These are phyloP conservation scores for Emmonsiellopsis sp. DNA, from an alignment of 2,329 filamentous ascomycete species.

Conservation along the genomic window DNA sequence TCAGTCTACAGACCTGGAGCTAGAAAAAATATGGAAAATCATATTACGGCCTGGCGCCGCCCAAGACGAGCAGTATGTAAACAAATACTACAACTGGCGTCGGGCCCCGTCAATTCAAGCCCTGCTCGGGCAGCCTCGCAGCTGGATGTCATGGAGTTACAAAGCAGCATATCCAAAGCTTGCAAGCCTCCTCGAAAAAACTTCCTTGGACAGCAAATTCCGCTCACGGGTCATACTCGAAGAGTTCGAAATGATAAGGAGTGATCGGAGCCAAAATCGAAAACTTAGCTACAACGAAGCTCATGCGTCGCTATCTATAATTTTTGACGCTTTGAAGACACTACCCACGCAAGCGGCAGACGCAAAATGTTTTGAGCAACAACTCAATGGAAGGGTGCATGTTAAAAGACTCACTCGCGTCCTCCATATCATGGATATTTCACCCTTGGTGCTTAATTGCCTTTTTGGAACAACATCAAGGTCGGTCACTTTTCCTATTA, in stretches of 20 bases:
- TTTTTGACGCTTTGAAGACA: constrained; percentile 2
- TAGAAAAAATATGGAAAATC: background rate
- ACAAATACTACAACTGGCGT: constrained; percentile 3
- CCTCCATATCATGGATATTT: constrained; percentile 3
- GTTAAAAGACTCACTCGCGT: background rate
- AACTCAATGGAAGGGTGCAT: background rate
- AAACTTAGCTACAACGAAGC: constrained; percentile 3
- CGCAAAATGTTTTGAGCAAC: background rate
- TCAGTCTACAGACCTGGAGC: background rate
- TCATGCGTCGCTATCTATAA: background rate
- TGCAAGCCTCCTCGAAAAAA: constrained; percentile 1
- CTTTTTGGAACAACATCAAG: constrained; percentile 3
- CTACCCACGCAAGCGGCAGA: background rate
- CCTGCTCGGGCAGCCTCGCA: constrained; percentile 1
- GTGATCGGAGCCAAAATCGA: background rate
- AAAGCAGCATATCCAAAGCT: constrained; percentile 6
- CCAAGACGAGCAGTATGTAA: constrained; percentile 1
- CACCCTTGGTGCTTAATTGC: constrained; percentile 4
- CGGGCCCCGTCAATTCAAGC: background rate
- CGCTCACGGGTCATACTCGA: constrained; percentile 4
- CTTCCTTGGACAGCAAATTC: constrained; percentile 5
- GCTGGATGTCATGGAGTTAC: constrained; percentile 6
- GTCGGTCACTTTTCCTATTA: background rate
- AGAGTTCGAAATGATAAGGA: background rate
- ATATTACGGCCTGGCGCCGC: constrained; percentile 1